Evolutionary conservation across 2,329 filamentous ascomycete species (phyloP), one percentile per base, ranked within the genome.

Genomic region (Thermomyces lanuginosus): DNA sequence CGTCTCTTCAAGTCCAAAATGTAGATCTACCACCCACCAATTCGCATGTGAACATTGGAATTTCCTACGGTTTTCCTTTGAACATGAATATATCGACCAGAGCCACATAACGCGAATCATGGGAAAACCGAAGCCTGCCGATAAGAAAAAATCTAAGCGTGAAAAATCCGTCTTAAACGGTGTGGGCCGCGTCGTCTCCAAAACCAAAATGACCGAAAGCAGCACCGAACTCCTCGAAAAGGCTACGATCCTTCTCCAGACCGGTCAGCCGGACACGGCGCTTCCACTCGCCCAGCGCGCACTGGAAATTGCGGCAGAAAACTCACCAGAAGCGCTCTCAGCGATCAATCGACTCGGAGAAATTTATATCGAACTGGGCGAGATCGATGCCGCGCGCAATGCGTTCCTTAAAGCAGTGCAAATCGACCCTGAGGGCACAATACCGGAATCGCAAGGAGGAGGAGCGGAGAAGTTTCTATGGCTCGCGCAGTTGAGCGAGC

Each of bases 391-490:
- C 9, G 86, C 86, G 21, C 66, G 76, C 32, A 55, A 62, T 24
- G 75, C 71, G 43, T 92, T 93, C 44, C 51, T 72, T 33, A 63
- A 68, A 23, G 82, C 89, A 0, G 76, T 77, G 19, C 60, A 65
- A 28, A 65, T 89, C 18, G 89, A 98, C 48, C 65, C 73, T 13
- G 70, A 84, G 31, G 89, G 86, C 10, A 55, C 60, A 20, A 58
- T 72, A 32, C 67, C 76, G 10, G 76, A 82, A 43, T 66, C 70
- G 20, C 51, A 74, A 27, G 84, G 83, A 25, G 82, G 81, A 15
- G 84, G 84, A 1, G 72, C 83, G 0, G 86, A 95, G 47, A 95
- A 93, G 57, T 95, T 93, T 46, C 58, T 95, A 25, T 92, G 84
- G 70, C 63, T 98, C 32, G 89, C 89, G 36, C 89, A 98, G 56